These are phyloP conservation scores for Candida yuanshanica DNA, from an alignment of 805 yeast genomes.

Conservation along the genomic window DNA sequence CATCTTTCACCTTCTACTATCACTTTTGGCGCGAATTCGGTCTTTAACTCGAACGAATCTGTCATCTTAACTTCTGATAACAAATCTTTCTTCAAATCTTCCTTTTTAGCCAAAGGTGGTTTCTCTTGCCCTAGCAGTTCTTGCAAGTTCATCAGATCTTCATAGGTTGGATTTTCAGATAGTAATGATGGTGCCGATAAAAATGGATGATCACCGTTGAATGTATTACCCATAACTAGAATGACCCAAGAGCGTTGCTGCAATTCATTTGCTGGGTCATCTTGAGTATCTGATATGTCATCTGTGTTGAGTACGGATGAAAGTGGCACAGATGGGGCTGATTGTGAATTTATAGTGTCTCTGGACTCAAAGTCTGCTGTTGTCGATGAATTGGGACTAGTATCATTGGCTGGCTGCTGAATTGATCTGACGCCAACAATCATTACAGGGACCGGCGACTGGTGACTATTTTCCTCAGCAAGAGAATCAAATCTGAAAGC, in stretches of 20 bases:
- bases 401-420: conserved; percentile 10
- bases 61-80: conserved; percentile 15
- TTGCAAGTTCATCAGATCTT: conserved; percentile 42
- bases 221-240: conserved; percentile 54
- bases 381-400: not conserved
- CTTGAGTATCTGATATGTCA: not conserved
- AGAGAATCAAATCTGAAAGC: conserved; percentile 36
- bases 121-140: conserved; percentile 42
- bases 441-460: conserved; percentile 36
- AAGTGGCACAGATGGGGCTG: not conserved
- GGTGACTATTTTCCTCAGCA: conserved; percentile 5
- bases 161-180: conserved; percentile 45
- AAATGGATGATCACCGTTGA: conserved; percentile 43
- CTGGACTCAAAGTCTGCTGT: not conserved
- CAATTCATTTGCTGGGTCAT: not conserved
- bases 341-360: not conserved
- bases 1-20: conserved; percentile 24
- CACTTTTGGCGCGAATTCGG: not conserved
- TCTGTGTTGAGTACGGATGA: conserved; percentile 1
- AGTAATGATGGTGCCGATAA: conserved; percentile 41
- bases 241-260: conserved; percentile 51
- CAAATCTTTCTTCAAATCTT: conserved; percentile 35
- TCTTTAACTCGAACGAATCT: conserved; percentile 1
- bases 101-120: conserved; percentile 36
- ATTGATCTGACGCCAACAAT: conserved; percentile 44